Percentiles rank a stretch among this genome's conserved stretches.
phyloP scores from a whole-genome alignment of 2,329 filamentous ascomycete genomes.

The Scedosporium boydii region DNA sequence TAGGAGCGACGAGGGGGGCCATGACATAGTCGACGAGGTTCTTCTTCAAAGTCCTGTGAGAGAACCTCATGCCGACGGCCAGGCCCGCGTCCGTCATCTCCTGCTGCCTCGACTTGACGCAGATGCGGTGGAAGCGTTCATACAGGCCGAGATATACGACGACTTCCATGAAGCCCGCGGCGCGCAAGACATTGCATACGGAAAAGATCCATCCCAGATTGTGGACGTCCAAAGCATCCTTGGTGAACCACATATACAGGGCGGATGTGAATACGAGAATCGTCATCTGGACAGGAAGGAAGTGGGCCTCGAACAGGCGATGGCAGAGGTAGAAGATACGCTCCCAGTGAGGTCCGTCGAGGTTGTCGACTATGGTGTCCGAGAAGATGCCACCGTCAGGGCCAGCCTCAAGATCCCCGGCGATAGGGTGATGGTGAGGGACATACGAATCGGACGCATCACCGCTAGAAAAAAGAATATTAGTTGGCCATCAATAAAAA shows the following conservation, averaged over 20 bases:
- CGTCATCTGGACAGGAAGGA: constrained; percentile 58
- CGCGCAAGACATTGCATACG: constrained; percentile 50
- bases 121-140: constrained; percentile 55
- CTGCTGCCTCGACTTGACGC: constrained; percentile 48
- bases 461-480: constrained; percentile 19
- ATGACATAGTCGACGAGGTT: constrained; percentile 55
- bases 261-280: constrained; percentile 54
- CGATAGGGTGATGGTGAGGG: constrained; percentile 31
- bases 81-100: constrained; percentile 60
- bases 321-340: constrained; percentile 51
- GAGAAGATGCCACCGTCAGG: constrained; percentile 45
- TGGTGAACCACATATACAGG: constrained; percentile 46
- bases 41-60: constrained; percentile 42
- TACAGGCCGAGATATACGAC: constrained; percentile 57
- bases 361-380: constrained; percentile 40
- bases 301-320: constrained; percentile 66
- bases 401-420: constrained; percentile 26
- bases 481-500: not conserved
- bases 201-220: constrained; percentile 49
- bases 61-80: constrained; percentile 56
- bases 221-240: constrained; percentile 39
- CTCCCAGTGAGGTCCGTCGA: constrained; percentile 43
- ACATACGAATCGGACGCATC: constrained; percentile 37
- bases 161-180: constrained; percentile 52
- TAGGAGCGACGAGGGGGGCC: constrained; percentile 56